Base-by-base conservation (phyloP, 225 moss, liverwort and hornwort genomes). In the Sphagnum contortum region DNA sequence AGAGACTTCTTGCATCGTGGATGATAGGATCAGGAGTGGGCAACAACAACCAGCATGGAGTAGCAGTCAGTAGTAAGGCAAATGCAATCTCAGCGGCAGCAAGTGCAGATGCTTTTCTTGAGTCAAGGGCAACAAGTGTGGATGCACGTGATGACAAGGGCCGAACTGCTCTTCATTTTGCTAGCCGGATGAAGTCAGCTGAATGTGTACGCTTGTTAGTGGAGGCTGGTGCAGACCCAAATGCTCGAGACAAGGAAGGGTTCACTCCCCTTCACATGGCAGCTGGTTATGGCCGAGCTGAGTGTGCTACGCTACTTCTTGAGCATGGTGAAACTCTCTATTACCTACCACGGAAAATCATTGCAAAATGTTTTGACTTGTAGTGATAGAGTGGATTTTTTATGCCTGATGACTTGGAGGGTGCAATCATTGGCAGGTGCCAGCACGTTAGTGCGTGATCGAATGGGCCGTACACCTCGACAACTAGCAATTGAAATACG, bases 241-340 rank as follows among this genome's bases (percentile, higher is more conserved):
- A 79, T 66, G 66, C 71, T 58, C 45, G 56, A 66, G 69, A 69
- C 63, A 63, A 57, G 63, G 72, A 79, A 66, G 72, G 66, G 53
- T 72, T 46, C 46, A 75, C 75, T 63, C 69, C 79, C 48, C 47
- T 79, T 54, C 79, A 79, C 65, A 69, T 79, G 69, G 79, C 75
- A 63, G 75, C 72, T 12, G 64, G 57, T 55, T 70, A 75, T 47
- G 63, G 70, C 44, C 75, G 66, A 59, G 55, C 69, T 48, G 50
- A 63, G 9, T 66, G 69, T 57, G 75, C 75, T 44, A 56, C 66
- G 51, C 75, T 79, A 55, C 72, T 79, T 49, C 57, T 75, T 44
- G 57, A 79, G 48, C 66, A 72, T 59, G 72, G 79, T 75, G 67
- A 71, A 46, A 12, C 14, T 60, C 14, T 12, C 5, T 9, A 52